Evolutionary conservation across 495 filamentous ascomycete species (phyloP), one percentile per base, ranked within the genome.

Genomic region (Podospora didyma): DNA sequence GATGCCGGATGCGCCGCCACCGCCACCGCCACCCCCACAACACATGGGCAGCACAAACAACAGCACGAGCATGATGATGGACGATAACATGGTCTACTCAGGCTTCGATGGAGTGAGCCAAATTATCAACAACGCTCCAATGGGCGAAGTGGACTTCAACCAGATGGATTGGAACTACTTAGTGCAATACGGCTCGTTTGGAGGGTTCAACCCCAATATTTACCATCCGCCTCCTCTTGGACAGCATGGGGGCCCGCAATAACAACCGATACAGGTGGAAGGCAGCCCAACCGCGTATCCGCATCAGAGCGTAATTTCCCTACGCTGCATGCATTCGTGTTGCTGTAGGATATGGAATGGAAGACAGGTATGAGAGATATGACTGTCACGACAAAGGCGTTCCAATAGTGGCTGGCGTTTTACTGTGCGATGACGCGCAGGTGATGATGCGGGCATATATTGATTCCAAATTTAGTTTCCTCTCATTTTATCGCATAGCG

Each of bases 121-220:
- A 44, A 51, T 66, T 58, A 66, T 62, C 42, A 56, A n/a, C n/a
- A n/a, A 56, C 1, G 28, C 54, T 35, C 12, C 56, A 23, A 65
- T 70, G 60, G 64, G 67, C n/a, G 73, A 75, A 39, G 59, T 71
- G 3, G 74, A 73, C 53, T 66, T 73, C 28, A 65, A 64, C 16
- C 70, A 75, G 26, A 73, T 78, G 70, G 74, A 78, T 37, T 76
- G 73, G 75, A 70, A 72, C 41, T 75, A 72, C 49, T 41, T 78
- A 14, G 64, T 75, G 35, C 75, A 75, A 57, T 71, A 73, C 22
- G 57, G 55, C 44, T 59, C 59, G 20, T 62, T 62, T 35, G 69
- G 73, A 7, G 72, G 70, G 35, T 74, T 69, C 52, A 70, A 63
- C 45, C 61, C 67, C 9, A 44, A 42, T 19, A 39, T 56, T 9